A percentile compares a stretch with the other conserved stretches of the same genome.
Evolutionary conservation across 768 basidiomycete species (phyloP).

Genomic region (Phaeolepiota aurea): DNA sequence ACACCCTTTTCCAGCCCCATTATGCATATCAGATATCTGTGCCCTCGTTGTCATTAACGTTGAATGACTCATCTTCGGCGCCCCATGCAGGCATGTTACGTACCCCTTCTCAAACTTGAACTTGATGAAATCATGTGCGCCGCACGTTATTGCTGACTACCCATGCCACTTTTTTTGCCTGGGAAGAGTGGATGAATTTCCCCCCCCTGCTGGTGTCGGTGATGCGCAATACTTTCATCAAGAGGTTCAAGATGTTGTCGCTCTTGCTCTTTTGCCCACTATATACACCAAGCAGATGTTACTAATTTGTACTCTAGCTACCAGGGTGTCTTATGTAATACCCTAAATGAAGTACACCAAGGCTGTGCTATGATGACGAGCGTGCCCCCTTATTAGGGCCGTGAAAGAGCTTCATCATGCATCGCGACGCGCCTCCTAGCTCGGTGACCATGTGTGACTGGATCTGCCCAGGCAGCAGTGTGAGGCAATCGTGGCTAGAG

Average conservation of each 20-base stretch:
- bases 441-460: too few species aligned
- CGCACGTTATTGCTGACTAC: constrained; percentile 24
- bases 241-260: constrained; percentile 31
- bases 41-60: constrained; percentile 19
- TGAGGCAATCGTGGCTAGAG: too few species aligned
- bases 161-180: constrained; percentile 28
- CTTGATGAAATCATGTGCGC: constrained; percentile 31
- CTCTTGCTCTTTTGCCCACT: constrained; percentile 21
- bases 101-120: constrained; percentile 28
- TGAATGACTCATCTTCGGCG: constrained; percentile 13
- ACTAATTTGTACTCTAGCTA: too few species aligned
- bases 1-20: constrained; percentile 16
- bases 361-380: too few species aligned
- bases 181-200: constrained; percentile 42
- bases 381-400: too few species aligned
- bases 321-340: too few species aligned
- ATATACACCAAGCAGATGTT: constrained; percentile 48
- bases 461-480: too few species aligned
- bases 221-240: constrained; percentile 37
- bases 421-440: too few species aligned
- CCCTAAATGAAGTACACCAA: too few species aligned
- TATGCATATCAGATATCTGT: constrained; percentile 19
- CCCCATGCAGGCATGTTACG: constrained; percentile 29
- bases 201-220: constrained; percentile 51
- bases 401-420: too few species aligned